These are phyloP conservation scores for Podaxis pistillaris DNA, from an alignment of 768 basidiomycete species.

Conservation along the genomic window DNA sequence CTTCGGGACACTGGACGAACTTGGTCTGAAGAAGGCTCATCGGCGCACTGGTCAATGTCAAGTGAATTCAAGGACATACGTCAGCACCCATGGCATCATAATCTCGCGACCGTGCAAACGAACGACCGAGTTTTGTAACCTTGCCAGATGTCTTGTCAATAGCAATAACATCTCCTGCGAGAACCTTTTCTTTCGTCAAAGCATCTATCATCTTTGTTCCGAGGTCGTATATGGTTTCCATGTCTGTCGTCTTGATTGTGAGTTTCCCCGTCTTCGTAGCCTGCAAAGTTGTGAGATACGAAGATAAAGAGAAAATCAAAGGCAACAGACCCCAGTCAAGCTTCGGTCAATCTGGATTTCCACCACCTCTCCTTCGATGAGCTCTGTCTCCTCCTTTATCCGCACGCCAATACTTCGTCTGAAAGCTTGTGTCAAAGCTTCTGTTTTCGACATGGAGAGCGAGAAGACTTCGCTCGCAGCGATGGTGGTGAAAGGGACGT, in stretches of 20 bases:
- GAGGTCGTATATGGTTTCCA: conserved; percentile 99
- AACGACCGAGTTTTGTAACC: conserved; percentile 93
- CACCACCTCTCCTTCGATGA: conserved; percentile 97
- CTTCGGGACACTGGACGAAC: conserved; percentile 97
- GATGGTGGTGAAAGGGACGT: conserved; percentile 98
- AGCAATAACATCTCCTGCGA: conserved; percentile 90
- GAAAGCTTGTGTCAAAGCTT: conserved; percentile 95
- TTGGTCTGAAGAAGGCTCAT: conserved; percentile 63
- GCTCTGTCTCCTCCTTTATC: conserved; percentile 96
- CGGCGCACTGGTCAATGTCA: conserved; percentile 6
- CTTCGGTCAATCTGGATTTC: conserved; percentile 98
- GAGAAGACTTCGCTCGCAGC: conserved; percentile 98
- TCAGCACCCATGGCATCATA: conserved; percentile 99
- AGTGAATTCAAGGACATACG: conserved; percentile 47
- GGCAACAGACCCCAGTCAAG: conserved; percentile 77
- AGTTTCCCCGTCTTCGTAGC: conserved; percentile 97
- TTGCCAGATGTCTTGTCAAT: conserved; percentile 98
- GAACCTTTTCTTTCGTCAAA: conserved; percentile 93
- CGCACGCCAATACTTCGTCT: conserved; percentile 94
- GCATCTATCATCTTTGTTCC: conserved; percentile 99
- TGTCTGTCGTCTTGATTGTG: conserved; percentile 97
- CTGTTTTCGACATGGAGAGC: conserved; percentile 97
- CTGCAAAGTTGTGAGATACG: conserved; percentile 36
- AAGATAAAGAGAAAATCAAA: conserved; percentile 8
- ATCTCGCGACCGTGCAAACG: conserved; percentile 95